A percentile compares a stretch with the other conserved stretches of the same genome.
Evolutionary conservation across 352 stramenopile genomes (phyloP).

Genomic region (Globisporangium spiculum): DNA sequence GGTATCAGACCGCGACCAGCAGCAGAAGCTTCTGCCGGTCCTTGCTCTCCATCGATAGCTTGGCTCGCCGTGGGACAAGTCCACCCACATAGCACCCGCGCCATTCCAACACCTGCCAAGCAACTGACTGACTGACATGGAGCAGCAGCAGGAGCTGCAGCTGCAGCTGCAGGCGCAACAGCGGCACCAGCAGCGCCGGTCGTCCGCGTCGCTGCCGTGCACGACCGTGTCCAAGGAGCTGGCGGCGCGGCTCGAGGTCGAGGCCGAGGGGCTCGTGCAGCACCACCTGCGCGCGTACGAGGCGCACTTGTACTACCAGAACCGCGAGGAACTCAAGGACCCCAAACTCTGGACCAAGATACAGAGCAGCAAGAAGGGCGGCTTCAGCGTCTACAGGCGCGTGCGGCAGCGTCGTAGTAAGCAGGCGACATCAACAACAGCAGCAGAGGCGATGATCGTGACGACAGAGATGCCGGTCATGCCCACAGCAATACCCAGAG

Average conservation of each 20-base stretch:
- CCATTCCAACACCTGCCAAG: not conserved
- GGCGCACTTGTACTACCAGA: conserved; percentile 18
- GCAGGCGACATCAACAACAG: not conserved
- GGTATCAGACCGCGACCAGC: too few species aligned
- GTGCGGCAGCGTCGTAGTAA: conserved; percentile 12
- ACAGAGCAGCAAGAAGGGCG: conserved; percentile 15
- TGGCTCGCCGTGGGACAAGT: too few species aligned
- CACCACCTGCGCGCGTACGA: conserved; percentile 24
- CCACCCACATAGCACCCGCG: too few species aligned
- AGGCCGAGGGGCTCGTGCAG: conserved; percentile 21
- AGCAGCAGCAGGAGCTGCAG: conserved; percentile 1
- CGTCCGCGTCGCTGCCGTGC: conserved; percentile 20
- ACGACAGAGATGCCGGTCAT: not conserved
- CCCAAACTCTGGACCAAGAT: conserved; percentile 16
- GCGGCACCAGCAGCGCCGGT: conserved; percentile 8
- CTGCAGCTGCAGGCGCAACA: not conserved
- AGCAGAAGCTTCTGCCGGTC: too few species aligned
- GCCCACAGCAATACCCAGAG: not conserved
- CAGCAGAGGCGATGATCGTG: not conserved
- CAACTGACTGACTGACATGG: not conserved
- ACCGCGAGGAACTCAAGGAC: conserved; percentile 19
- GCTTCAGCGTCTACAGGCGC: conserved; percentile 21
- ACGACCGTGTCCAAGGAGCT: conserved; percentile 14
- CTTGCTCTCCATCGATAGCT: too few species aligned
- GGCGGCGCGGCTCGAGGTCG: conserved; percentile 15